phyloP scores from a whole-genome alignment of 345 rosid species.

The Gossypioides kirkii region DNA sequence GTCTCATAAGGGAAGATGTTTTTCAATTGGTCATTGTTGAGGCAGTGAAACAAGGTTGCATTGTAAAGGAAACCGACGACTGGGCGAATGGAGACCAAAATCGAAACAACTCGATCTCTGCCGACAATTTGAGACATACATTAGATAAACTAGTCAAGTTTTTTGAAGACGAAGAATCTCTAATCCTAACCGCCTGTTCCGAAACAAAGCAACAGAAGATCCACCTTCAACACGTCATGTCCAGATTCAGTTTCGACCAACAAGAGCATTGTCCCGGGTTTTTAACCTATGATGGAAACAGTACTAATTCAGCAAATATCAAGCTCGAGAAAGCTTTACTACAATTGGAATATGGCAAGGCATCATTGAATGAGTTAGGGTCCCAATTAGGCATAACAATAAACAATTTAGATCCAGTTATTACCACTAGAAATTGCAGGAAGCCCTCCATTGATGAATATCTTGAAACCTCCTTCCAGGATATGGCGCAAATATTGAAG shows the following conservation, averaged over 20 bases:
- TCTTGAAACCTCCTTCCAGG: neutral
- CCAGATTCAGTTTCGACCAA: neutral
- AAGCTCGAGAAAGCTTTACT: slow-evolving; percentile 24
- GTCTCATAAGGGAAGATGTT: slow-evolving; percentile 25
- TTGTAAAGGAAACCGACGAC: neutral
- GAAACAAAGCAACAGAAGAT: slow-evolving; percentile 19
- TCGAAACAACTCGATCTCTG: neutral
- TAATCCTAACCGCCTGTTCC: slow-evolving; percentile 6
- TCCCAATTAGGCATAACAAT: slow-evolving; percentile 12
- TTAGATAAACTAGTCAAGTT: slow-evolving; percentile 3
- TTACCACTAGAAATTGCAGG: neutral
- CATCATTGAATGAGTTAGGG: slow-evolving; percentile 17
- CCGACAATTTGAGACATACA: slow-evolving; percentile 5
- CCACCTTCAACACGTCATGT: neutral
- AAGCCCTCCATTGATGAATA: neutral
- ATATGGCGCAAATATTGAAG: slow-evolving; percentile 19
- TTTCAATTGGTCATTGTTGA: slow-evolving; percentile 15
- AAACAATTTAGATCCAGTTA: slow-evolving; percentile 1
- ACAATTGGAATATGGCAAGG: slow-evolving; percentile 22
- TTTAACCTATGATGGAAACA: neutral
- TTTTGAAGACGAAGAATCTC: slow-evolving; percentile 11
- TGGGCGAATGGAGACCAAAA: neutral
- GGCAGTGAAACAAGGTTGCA: slow-evolving; percentile 21
- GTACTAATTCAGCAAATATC: slow-evolving; percentile 13
- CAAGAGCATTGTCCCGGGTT: neutral